A percentile compares a stretch with the other conserved stretches of the same genome.
These are phyloP conservation scores for Euphorbia lathyris DNA, from an alignment of 345 rosid species.

Conservation along the genomic window DNA sequence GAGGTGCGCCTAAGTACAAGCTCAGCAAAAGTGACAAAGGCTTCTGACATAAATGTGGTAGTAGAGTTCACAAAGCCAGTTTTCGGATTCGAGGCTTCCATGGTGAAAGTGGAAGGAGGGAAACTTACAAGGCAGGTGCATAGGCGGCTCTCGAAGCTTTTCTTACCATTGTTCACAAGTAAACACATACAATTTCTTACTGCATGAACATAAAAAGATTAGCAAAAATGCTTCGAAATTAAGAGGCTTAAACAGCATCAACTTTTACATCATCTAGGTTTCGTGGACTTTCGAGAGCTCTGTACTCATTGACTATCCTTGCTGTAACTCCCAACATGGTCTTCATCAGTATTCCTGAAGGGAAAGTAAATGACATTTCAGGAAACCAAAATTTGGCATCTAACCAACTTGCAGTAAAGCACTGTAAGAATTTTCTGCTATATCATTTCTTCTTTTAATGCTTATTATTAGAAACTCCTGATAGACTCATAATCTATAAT, in stretches of 20 bases:
- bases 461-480: not conserved
- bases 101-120: constrained; percentile 45
- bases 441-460: not conserved
- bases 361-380: constrained; percentile 43
- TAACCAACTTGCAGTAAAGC: constrained; percentile 39
- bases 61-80: constrained; percentile 57
- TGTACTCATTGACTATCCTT: constrained; percentile 39
- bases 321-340: constrained; percentile 30
- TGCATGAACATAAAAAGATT: constrained; percentile 9
- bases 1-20: constrained; percentile 42
- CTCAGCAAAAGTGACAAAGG: constrained; percentile 36
- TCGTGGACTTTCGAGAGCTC: constrained; percentile 44
- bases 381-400: constrained; percentile 50
- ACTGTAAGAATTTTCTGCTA: constrained; percentile 31
- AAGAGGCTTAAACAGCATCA: constrained; percentile 6
- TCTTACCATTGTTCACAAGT: constrained; percentile 1
- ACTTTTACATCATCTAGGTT: constrained; percentile 35
- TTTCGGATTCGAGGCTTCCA: constrained; percentile 43
- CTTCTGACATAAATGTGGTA: constrained; percentile 34
- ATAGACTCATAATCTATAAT: not conserved
- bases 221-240: not conserved
- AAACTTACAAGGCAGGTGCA: constrained; percentile 59
- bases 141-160: constrained; percentile 17
- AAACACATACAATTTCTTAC: not conserved
- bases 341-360: constrained; percentile 37